Evolutionary conservation across 768 basidiomycete species (phyloP).

Genomic region (Naganishia kalamii): DNA sequence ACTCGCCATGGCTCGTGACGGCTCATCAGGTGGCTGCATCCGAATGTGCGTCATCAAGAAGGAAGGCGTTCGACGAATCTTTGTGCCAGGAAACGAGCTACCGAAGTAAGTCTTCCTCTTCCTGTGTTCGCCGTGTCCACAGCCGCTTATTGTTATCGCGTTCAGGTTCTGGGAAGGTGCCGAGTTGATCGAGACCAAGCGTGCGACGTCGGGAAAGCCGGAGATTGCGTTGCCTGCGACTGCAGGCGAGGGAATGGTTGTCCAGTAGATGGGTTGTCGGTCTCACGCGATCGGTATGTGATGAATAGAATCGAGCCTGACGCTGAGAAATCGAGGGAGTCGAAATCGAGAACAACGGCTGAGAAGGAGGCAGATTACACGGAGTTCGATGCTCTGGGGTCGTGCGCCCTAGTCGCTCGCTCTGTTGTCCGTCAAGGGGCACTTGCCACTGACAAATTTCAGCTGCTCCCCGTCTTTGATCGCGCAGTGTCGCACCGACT

Average conservation of each 20-base stretch:
- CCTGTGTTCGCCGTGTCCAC: neutral
- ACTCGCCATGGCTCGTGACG: slow-evolving; percentile 94
- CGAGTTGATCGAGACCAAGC: slow-evolving; percentile 24
- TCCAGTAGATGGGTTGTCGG: slow-evolving; percentile 7
- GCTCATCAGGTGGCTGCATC: slow-evolving; percentile 93
- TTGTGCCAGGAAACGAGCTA: slow-evolving; percentile 82
- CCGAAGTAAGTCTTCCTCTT: slow-evolving; percentile 48
- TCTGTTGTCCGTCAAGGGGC: no score
- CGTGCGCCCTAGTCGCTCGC: no score
- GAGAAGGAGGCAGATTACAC: no score
- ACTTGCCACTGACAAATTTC: no score
- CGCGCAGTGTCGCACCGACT: no score
- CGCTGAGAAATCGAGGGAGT: neutral
- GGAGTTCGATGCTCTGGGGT: no score
- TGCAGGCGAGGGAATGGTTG: slow-evolving; percentile 16
- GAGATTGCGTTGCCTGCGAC: slow-evolving; percentile 8
- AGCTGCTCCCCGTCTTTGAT: no score
- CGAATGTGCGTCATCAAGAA: slow-evolving; percentile 96
- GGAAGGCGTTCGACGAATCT: slow-evolving; percentile 81
- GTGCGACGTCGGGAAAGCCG: slow-evolving; percentile 15
- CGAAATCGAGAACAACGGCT: no score
- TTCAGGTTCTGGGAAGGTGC: slow-evolving; percentile 28
- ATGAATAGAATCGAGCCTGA: neutral
- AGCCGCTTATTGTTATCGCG: neutral
- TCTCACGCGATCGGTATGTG: neutral